Conservation (phyloP, 495 filamentous ascomycete species). For the Symbiotaphrina buchneri region DNA sequence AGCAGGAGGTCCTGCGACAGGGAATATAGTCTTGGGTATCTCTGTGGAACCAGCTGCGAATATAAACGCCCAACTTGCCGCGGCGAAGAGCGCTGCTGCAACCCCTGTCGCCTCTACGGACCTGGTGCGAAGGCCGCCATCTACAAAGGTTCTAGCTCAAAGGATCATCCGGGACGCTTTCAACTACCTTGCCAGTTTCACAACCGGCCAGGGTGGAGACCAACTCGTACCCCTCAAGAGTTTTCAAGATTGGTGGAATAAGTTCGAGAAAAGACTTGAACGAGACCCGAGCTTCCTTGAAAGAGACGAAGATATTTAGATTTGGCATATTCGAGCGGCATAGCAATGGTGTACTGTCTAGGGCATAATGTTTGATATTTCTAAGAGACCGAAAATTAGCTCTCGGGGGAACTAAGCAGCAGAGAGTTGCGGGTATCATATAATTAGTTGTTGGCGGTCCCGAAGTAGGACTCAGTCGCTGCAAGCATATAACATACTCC, state of each 20-base stretch:
- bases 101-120: constrained; percentile 9
- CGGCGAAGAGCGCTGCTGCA: constrained; percentile 21
- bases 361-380: no score
- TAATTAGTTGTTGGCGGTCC: no score
- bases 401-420: no score
- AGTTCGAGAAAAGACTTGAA: constrained; percentile 79
- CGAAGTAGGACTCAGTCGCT: no score
- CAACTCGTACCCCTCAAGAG: constrained; percentile 78
- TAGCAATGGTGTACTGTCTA: no score
- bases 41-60: constrained; percentile 52
- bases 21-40: constrained; percentile 47
- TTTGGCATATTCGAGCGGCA: no score
- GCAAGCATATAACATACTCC: no score
- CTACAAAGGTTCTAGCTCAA: constrained; percentile 64
- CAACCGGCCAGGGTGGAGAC: constrained; percentile 28
- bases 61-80: constrained; percentile 44
- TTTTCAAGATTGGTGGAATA: constrained; percentile 93
- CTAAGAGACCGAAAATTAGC: no score
- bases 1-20: not conserved
- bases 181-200: constrained; percentile 85
- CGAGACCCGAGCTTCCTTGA: constrained; percentile 80
- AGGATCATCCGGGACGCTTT: constrained; percentile 93
- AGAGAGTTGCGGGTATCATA: no score
- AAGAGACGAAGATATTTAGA: constrained; percentile 44
- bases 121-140: constrained; percentile 14